Percentiles rank a stretch among this genome's conserved stretches.
phyloP scores from a whole-genome alignment of 257 asterid species.

The Solanum chmielewskii region DNA sequence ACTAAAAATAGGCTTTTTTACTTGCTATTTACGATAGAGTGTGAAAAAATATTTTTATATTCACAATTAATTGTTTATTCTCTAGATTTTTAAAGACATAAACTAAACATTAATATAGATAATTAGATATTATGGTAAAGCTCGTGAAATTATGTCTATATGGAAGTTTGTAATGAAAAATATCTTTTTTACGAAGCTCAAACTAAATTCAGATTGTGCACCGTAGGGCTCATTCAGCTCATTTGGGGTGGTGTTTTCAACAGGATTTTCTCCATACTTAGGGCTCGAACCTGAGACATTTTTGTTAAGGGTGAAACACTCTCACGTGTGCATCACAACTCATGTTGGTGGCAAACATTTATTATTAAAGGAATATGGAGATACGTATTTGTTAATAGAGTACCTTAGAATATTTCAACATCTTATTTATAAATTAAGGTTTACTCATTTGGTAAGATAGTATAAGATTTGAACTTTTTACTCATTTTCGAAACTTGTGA shows the following conservation, averaged over 20 bases:
- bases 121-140: no score
- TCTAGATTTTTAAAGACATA: not conserved
- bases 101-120: no score
- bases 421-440: not conserved
- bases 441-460: no score
- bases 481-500: no score
- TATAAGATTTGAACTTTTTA: no score
- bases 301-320: not conserved
- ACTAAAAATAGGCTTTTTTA: no score
- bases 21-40: not conserved
- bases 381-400: not conserved
- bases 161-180: not conserved
- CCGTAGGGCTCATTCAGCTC: not conserved
- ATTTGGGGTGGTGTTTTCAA: not conserved
- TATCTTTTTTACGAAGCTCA: not conserved
- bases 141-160: no score
- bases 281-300: fast-evolving
- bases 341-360: no score
- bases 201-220: no score
- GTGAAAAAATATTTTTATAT: not conserved
- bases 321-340: no score
- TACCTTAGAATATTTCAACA: no score
- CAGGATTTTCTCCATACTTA: not conserved
- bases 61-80: no score
- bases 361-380: not conserved